Evolutionary conservation across 495 filamentous ascomycete species (phyloP).

Genomic region (Aspergillus conjunctus): DNA sequence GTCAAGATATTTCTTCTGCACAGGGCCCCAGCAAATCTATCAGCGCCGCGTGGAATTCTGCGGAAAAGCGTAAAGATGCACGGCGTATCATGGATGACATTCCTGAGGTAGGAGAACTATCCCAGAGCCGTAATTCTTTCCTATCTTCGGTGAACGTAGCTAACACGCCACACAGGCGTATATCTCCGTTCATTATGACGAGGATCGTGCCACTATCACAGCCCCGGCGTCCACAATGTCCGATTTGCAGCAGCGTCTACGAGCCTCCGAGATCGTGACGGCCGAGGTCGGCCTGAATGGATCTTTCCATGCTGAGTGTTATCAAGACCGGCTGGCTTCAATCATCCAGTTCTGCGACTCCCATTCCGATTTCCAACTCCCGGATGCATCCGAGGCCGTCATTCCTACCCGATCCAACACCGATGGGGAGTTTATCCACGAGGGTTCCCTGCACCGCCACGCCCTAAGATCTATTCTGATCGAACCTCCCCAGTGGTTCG

Average conservation of each 20-base stretch:
- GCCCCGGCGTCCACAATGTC: not conserved
- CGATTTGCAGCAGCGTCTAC: not conserved
- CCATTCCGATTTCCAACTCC: not conserved
- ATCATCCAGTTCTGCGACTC: conserved; percentile 5
- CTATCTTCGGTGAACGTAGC: not conserved
- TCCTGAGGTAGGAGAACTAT: conserved; percentile 6
- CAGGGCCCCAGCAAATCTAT: not conserved
- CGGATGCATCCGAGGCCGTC: not conserved
- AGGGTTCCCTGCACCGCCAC: not conserved
- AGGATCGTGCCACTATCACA: conserved; percentile 38
- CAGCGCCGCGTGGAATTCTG: conserved; percentile 28
- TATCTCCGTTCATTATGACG: conserved; percentile 47
- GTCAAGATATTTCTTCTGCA: conserved; percentile 26
- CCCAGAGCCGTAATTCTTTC: not conserved
- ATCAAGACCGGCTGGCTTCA: not conserved
- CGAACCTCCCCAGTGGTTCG: conserved; percentile 1
- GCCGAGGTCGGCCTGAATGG: conserved; percentile 13
- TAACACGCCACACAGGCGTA: conserved; percentile 35
- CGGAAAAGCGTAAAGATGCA: conserved; percentile 22
- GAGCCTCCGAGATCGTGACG: not conserved
- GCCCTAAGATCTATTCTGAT: conserved; percentile 8
- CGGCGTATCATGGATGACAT: conserved; percentile 26
- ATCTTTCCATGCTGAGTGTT: conserved; percentile 6
- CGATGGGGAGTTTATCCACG: not conserved
- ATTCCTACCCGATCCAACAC: not conserved